Conservation (phyloP, 306 rosid species). For the Vicia sativa region DNA sequence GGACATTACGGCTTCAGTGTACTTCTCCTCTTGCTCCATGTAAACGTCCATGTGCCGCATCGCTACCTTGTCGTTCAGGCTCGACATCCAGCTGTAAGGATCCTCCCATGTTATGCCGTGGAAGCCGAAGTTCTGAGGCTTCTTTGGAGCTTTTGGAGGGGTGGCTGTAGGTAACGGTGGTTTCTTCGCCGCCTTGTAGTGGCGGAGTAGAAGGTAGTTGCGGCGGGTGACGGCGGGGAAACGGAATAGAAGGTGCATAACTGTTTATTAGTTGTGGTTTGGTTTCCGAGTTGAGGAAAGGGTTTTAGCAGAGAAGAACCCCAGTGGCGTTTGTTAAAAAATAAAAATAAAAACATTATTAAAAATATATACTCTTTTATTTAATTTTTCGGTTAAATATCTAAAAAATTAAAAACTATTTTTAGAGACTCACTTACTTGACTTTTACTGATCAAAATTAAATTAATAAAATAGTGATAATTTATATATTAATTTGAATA, state of each 20-base stretch:
- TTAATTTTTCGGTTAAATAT: too few relatives aligned
- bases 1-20: slow-evolving; percentile 74
- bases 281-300: neutral
- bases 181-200: slow-evolving; percentile 47
- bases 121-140: slow-evolving; percentile 71
- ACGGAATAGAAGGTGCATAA: slow-evolving; percentile 41
- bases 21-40: slow-evolving; percentile 98
- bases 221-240: slow-evolving; percentile 32
- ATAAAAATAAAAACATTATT: too few relatives aligned
- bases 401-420: too few relatives aligned
- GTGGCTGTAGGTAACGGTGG: slow-evolving; percentile 49
- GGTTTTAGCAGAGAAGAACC: slow-evolving; percentile 32
- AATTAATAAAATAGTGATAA: too few relatives aligned
- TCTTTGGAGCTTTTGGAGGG: slow-evolving; percentile 84
- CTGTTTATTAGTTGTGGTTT: neutral
- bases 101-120: slow-evolving; percentile 83
- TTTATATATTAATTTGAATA: too few relatives aligned
- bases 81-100: slow-evolving; percentile 89
- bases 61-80: slow-evolving; percentile 76
- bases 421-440: too few relatives aligned
- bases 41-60: slow-evolving; percentile 94
- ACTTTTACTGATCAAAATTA: too few relatives aligned
- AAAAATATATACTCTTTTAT: too few relatives aligned
- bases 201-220: slow-evolving; percentile 27
- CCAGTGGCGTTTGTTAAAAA: neutral